Percentiles rank a stretch among this genome's conserved stretches.
phyloP scores from a whole-genome alignment of 2,329 filamentous ascomycete genomes.

The Botryotinia calthae region DNA sequence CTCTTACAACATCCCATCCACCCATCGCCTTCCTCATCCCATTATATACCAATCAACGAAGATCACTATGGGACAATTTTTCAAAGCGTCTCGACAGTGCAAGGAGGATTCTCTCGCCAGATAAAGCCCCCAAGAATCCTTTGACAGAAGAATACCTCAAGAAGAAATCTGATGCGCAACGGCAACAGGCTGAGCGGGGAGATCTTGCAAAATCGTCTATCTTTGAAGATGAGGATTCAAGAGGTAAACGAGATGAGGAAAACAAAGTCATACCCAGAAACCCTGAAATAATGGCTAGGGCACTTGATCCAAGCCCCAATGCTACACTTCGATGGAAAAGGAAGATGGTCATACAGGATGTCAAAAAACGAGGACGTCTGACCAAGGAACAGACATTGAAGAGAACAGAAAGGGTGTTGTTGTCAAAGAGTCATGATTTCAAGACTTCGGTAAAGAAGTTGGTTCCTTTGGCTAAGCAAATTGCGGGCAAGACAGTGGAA shows the following conservation, averaged over 20 bases:
- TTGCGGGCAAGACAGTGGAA: slow-evolving; percentile 88
- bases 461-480: slow-evolving; percentile 79
- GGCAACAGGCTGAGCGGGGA: slow-evolving; percentile 42
- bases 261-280: slow-evolving; percentile 41
- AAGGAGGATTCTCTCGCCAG: neutral
- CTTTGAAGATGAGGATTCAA: slow-evolving; percentile 46
- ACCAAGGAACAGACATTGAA: slow-evolving; percentile 65
- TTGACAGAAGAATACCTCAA: slow-evolving; percentile 60
- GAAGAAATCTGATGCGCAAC: slow-evolving; percentile 33
- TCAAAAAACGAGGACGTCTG: slow-evolving; percentile 66
- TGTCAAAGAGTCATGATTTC: slow-evolving; percentile 65
- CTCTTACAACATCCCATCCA: slow-evolving; percentile 41
- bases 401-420: slow-evolving; percentile 57
- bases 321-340: slow-evolving; percentile 74
- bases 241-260: slow-evolving; percentile 29
- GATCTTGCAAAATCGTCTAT: slow-evolving; percentile 50
- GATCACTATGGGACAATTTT: slow-evolving; percentile 24
- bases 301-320: slow-evolving; percentile 72
- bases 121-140: slow-evolving; percentile 43
- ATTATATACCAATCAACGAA: slow-evolving; percentile 32
- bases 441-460: slow-evolving; percentile 93
- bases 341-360: slow-evolving; percentile 76
- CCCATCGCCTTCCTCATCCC: slow-evolving; percentile 39
- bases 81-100: slow-evolving; percentile 1
- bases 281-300: slow-evolving; percentile 55